A percentile compares a stretch with the other conserved stretches of the same genome.
Conservation (phyloP, 768 basidiomycete genomes). For the Auricularia sp. region DNA sequence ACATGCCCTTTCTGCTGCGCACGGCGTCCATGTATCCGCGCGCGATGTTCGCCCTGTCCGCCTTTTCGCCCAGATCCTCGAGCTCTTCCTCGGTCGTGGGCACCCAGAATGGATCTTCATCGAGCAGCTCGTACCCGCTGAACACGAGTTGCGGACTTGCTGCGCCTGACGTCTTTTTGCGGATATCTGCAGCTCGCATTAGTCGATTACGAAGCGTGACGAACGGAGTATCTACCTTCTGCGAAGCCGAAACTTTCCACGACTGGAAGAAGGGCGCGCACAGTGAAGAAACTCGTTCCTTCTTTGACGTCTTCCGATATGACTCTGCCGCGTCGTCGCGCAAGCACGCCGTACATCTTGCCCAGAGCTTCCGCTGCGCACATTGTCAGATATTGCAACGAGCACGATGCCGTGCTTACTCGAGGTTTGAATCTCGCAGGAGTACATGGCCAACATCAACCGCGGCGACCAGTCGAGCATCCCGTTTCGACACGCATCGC, state of each 20-base stretch:
- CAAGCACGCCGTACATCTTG: conserved; percentile 93
- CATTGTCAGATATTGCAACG: conserved; percentile 6
- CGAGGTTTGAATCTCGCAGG: conserved; percentile 95
- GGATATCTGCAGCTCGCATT: conserved; percentile 58
- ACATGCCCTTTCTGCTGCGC: conserved; percentile 88
- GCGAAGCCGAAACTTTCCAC: conserved; percentile 98
- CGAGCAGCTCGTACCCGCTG: conserved; percentile 89
- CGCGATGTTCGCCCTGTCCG: conserved; percentile 88
- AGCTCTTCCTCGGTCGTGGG: conserved; percentile 94
- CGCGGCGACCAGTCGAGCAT: conserved; percentile 96
- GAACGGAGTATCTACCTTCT: conserved; percentile 51
- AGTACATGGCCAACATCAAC: conserved; percentile 96
- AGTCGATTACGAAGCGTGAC: background rate
- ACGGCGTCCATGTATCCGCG: conserved; percentile 88
- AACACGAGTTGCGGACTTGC: conserved; percentile 97
- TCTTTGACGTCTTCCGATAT: conserved; percentile 99
- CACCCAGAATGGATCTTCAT: conserved; percentile 96
- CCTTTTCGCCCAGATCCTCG: conserved; percentile 94
- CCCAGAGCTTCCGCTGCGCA: conserved; percentile 85
- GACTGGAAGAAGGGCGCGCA: conserved; percentile 84
- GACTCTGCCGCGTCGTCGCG: conserved; percentile 82
- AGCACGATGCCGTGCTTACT: conserved; percentile 43
- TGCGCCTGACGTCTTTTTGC: conserved; percentile 91
- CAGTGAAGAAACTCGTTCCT: conserved; percentile 88
- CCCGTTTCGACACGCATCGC: conserved; percentile 83